phyloP scores from a whole-genome alignment of 768 basidiomycete genomes.

The Collybia sordida region DNA sequence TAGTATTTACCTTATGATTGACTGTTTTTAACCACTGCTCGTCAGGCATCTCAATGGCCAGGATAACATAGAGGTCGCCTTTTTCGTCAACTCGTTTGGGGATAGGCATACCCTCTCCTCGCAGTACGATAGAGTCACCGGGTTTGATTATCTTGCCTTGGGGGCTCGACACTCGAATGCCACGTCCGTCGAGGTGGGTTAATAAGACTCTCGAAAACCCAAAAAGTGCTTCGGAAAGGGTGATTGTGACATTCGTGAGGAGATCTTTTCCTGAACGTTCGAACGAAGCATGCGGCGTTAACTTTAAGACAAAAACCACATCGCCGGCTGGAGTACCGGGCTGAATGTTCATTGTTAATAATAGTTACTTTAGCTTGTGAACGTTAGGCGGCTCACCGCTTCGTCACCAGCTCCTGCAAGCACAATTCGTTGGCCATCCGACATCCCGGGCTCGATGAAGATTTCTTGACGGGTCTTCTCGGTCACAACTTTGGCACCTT shows the following conservation, averaged over 20 bases:
- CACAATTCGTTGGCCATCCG: conserved; percentile 80
- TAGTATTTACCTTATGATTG: conserved; percentile 52
- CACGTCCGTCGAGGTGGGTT: conserved; percentile 91
- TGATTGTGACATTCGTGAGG: conserved; percentile 77
- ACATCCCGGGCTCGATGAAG: conserved; percentile 83
- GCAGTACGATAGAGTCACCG: conserved; percentile 70
- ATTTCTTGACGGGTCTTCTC: conserved; percentile 92
- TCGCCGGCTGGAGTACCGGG: conserved; percentile 88
- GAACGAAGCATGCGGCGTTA: conserved; percentile 72
- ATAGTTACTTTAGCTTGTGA: not conserved
- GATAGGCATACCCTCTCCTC: conserved; percentile 89
- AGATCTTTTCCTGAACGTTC: conserved; percentile 83
- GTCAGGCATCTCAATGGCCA: conserved; percentile 88
- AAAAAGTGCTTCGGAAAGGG: conserved; percentile 89
- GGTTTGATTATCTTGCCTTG: conserved; percentile 74
- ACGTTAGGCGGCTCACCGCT: conserved; percentile 46
- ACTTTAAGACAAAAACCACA: conserved; percentile 80
- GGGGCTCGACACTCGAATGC: conserved; percentile 77
- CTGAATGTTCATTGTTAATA: conserved; percentile 34
- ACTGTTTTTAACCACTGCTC: conserved; percentile 71
- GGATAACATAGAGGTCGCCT: conserved; percentile 81
- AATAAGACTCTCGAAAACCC: conserved; percentile 93
- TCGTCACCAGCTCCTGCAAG: conserved; percentile 93
- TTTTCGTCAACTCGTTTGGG: conserved; percentile 62
- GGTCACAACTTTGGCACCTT: conserved; percentile 78